These are phyloP conservation scores for Aspergillus olivimuriae DNA, from an alignment of 495 filamentous ascomycete species.

Conservation along the genomic window DNA sequence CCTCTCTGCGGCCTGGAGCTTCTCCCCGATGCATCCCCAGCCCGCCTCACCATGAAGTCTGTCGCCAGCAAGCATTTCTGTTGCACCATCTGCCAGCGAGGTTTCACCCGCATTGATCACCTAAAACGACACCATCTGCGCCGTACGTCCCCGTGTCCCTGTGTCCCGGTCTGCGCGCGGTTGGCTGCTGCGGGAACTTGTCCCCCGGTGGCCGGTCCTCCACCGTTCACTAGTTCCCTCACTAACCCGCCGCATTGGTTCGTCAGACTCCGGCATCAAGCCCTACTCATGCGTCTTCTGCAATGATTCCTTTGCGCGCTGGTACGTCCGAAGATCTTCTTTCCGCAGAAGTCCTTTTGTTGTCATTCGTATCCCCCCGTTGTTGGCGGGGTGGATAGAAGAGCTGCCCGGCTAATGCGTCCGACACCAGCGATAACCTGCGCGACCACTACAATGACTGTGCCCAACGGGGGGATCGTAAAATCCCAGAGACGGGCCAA, in stretches of 20 bases:
- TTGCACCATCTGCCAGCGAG: constrained; percentile 41
- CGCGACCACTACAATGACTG: constrained; percentile 42
- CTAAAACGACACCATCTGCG: constrained; percentile 43
- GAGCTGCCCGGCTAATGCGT: background rate
- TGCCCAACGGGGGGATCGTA: constrained; percentile 32
- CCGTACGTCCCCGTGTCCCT: constrained; percentile 24
- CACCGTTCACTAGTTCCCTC: background rate
- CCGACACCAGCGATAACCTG: constrained; percentile 33
- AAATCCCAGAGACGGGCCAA: constrained; percentile 42
- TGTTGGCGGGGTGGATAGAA: background rate
- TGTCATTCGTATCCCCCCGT: too few relatives aligned
- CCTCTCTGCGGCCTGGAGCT: constrained; percentile 21
- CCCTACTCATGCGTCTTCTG: constrained; percentile 43
- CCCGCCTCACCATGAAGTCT: constrained; percentile 27
- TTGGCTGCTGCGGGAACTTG: background rate
- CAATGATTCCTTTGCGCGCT: constrained; percentile 40
- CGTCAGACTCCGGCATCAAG: constrained; percentile 38
- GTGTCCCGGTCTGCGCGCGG: too few relatives aligned
- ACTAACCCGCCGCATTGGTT: constrained; percentile 11
- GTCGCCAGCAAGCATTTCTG: constrained; percentile 39
- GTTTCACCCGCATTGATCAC: constrained; percentile 45
- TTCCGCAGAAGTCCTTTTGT: background rate
- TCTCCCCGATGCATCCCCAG: constrained; percentile 15
- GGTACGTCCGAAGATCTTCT: constrained; percentile 20
- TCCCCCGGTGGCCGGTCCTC: background rate